Base-by-base conservation (phyloP, 169 alveolate genomes). In the Eimeria tenella region DNA sequence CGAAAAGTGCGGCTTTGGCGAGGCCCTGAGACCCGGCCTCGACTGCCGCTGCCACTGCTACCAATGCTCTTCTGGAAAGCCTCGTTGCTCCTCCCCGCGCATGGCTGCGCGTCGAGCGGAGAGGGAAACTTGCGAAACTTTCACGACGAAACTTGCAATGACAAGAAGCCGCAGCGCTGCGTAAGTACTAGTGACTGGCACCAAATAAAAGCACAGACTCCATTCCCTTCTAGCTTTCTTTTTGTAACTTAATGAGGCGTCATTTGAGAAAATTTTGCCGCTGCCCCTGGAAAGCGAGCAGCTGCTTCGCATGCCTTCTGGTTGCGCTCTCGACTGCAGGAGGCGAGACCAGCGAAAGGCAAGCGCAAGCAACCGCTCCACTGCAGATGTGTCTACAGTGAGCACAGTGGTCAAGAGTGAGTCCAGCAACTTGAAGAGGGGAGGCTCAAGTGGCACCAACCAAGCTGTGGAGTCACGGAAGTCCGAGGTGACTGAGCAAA, bases 31-130 rank as follows among this genome's bases (percentile, higher is more conserved):
- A 60, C 77, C 90, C 42, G 90, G 90, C 25, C 90, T 83, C 77
- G 90, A 83, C 90, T 83, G 90, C 90, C 90, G 90, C 23, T 83
- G 90, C 77, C 90, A 83, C 77, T 83, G 90, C 90, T 75, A 74
- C 11, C 90, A 83, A 58, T 83, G 90, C 65, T 83, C 25, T 17
- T 56, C 63, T 83, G 90, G 90, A 19, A 83, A 83, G 90, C 90
- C 90, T 83, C 90, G 90, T 52, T 83, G 90, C 77, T 83, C 90
- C 53, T 83, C 90, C 60, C 90, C 90, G 75, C 90, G 90, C 90
- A 83, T 83, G 90, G 90, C 90, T 23, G n/a, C 58, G 73, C 90
- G 90, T 31, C 90, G 90, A 11, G 75, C 58, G 60, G 90, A 83
- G 75, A 58, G 21, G 25, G 90, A 83, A 21, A 83, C 90, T 42